Percentiles rank a stretch among this genome's conserved stretches.
phyloP scores from a whole-genome alignment of 164 flowering plant genomes.

The Nymphaea thermarum region DNA sequence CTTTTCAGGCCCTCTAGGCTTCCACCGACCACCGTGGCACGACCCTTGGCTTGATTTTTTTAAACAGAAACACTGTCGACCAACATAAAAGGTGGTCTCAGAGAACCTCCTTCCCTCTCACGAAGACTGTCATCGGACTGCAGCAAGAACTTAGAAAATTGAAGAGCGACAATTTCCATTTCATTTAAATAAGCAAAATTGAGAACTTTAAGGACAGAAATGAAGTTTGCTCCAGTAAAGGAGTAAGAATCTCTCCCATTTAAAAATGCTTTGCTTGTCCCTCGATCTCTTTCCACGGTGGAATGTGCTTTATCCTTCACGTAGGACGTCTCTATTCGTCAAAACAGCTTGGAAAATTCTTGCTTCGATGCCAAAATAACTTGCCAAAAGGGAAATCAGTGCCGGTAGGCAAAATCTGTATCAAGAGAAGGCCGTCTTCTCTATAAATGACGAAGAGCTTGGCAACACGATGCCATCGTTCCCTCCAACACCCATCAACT shows the following conservation, averaged over 20 bases:
- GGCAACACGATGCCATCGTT: not conserved
- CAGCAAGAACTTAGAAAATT: too few relatives aligned
- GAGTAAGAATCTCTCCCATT: not conserved
- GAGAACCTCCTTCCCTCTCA: not conserved
- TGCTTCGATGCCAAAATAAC: not conserved
- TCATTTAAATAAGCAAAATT: too few relatives aligned
- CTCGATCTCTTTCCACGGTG: not conserved
- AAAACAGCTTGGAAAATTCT: slow-evolving; percentile 3
- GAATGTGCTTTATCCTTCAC: slow-evolving; percentile 25
- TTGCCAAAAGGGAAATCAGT: slow-evolving; percentile 3
- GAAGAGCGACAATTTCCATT: too few relatives aligned
- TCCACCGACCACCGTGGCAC: too few relatives aligned
- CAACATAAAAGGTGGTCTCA: not conserved
- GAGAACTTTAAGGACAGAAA: too few relatives aligned
- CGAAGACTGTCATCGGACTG: too few relatives aligned
- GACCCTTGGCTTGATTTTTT: too few relatives aligned
- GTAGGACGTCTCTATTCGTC: slow-evolving; percentile 6
- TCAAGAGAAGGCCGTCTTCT: not conserved
- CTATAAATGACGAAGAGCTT: not conserved
- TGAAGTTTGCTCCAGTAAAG: too few relatives aligned
- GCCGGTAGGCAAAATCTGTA: too few relatives aligned
- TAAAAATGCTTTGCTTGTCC: not conserved
- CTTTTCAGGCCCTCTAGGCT: too few relatives aligned
- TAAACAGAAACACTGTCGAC: not conserved
- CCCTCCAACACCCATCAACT: not conserved